phyloP scores from a whole-genome alignment of 441 rosid species.

The Arabidopsis hybrid region DNA sequence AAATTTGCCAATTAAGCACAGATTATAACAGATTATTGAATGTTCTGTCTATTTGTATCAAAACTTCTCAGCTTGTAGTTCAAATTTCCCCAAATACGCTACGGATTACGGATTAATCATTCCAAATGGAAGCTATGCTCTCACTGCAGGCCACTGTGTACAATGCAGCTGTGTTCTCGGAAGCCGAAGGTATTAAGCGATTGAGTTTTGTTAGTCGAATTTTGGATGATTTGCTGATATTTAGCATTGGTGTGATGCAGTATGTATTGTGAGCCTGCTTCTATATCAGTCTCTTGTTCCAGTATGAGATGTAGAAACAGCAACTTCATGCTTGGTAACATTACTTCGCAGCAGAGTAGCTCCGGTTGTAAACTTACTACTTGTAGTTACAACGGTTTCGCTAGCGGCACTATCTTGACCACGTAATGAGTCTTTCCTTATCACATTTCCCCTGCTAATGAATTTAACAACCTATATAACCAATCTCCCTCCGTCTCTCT shows the following conservation, averaged over 20 bases:
- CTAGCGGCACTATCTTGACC: constrained; percentile 75
- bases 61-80: constrained; percentile 74
- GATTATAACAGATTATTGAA: neutral
- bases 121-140: constrained; percentile 90
- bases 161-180: constrained; percentile 94
- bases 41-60: constrained; percentile 5
- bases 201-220: constrained; percentile 4
- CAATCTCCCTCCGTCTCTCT: neutral
- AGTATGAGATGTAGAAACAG: constrained; percentile 91
- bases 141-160: constrained; percentile 90
- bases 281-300: constrained; percentile 90
- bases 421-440: constrained; percentile 51
- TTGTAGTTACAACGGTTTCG: constrained; percentile 81
- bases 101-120: constrained; percentile 74
- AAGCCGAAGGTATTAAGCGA: constrained; percentile 62
- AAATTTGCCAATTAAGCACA: neutral
- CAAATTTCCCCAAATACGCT: constrained; percentile 78
- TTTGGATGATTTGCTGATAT: constrained; percentile 15
- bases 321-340: constrained; percentile 86
- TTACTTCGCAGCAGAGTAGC: constrained; percentile 66
- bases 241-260: constrained; percentile 48
- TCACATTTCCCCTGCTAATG: constrained; percentile 5
- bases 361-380: constrained; percentile 90
- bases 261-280: constrained; percentile 90
- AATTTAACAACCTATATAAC: constrained; percentile 10